Evolutionary conservation across 2,329 filamentous ascomycete genomes (phyloP), one percentile per base, ranked within the genome.

Genomic region (Phialophora verrucosa): DNA sequence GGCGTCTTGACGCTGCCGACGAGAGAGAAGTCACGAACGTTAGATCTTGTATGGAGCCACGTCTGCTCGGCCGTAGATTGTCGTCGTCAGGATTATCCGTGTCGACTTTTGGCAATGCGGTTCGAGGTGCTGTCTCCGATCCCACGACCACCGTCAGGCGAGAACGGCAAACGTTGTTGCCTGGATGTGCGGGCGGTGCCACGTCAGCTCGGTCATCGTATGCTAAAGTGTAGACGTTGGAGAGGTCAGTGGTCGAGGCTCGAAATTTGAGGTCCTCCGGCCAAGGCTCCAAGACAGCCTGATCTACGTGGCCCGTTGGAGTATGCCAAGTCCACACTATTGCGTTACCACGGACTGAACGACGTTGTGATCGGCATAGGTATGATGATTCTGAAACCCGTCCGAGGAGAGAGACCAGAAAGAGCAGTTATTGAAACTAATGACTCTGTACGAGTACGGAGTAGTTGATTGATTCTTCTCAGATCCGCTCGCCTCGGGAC

Each of bases 261-360:
- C n/a, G 25, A 47, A 53, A 32, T 35, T 35, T 42, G 50, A 56
- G 44, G 31, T 61, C 65, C 35, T 59, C 57, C 14, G 42, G 68
- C 63, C 68, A 70, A 70, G 68, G 68, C 65, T 70, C 29, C 54
- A 58, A 58, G 50, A n/a, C 65, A 70, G 68, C 65, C 68, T 70
- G 44, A 65, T 62, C 59, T 54, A 50, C 59, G 42, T 25, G 38
- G 50, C 58, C 23, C 17, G 32, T 20, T 29, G 44, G 53, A 23
- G 38, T 25, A 49, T 58, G 65, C 38, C 63, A 62, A 53, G 54
- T 35, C 42, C 23, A 29, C 31, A 29, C 50, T 60, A 59, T 49
- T 47, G 59, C 27, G 20, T 35, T 29, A 20, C 12, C 17, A 23
- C 61, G n/a, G 25, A 32, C 55, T 14, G 53, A 42, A 54, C 17